Base-by-base conservation (phyloP, 2,329 filamentous ascomycete genomes). In the Scorias spongiosa region DNA sequence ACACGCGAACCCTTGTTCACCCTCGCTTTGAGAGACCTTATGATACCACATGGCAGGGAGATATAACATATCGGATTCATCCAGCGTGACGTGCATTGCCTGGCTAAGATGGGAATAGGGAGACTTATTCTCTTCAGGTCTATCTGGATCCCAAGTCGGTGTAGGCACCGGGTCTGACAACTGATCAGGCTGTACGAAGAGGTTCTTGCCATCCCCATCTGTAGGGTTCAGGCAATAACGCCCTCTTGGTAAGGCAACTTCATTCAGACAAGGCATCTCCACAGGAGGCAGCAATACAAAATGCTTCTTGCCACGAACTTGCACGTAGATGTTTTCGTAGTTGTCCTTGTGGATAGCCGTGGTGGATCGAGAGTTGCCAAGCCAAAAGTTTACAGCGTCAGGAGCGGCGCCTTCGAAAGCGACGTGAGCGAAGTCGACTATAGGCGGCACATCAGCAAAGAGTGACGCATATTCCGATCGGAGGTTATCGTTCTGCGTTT, bases 401-500 rank as follows among this genome's bases (percentile, higher is more conserved):
- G 84, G 81, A 0, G 64, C 56, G 41, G 71, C 68, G 34, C 73
- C 66, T 38, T 72, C 66, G 0, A 89, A 72, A 0, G 83, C 83
- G 48, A 85, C 78, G 26, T 79, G 74, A 0, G 83, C 84, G 58
- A 83, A 91, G 1, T 80, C 72, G 40, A 89, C 77, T 44, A 74
- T 71, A 2, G 61, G 61, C 10, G 77, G 79, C 0, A 85, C 75
- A 51, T 84, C 72, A 1, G 65, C 54, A 56, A 79, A 77, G 2
- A 91, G 70, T 0, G 67, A 54, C 0, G 65, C 49, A 58, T 88
- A 91, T 61, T 91, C 85, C 46, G 78, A 69, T 2, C 79, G 75
- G 15, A 91, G 71, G 55, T 89, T 91, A 60, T 89, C 81, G 57
- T 91, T 87, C 66, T 91, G 83, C 32, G 82, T 85, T 62, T 88